Base-by-base conservation (phyloP, 2,329 filamentous ascomycete genomes). In the Albifimbria verrucaria region DNA sequence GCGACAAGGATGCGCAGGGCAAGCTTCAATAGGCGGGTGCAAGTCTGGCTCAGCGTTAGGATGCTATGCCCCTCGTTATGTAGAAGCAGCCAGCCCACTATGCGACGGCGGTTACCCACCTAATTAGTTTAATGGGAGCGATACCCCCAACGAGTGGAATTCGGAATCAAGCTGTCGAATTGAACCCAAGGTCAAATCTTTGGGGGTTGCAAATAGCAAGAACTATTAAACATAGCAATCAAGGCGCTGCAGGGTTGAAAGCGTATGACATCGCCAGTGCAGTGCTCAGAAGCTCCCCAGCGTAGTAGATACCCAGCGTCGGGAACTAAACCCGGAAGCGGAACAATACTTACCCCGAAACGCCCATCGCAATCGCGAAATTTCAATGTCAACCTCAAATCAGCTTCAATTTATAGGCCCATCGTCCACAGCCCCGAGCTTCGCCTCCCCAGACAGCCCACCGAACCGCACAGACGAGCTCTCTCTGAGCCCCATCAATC, bases 321-420 rank as follows among this genome's bases (percentile, higher is more conserved):
- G 17, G n/a, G 47, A 49, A 10, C 20, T 20, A 32, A 39, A n/a
- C 32, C 32, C 65, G 63, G 66, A 62, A 59, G 58, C 68, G 68
- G 68, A 71, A 69, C 61, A 68, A 66, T 57, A 50, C 60, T 47
- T 36, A 21, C 53, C 41, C 60, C 60, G 56, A 60, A 26, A 12
- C 18, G 11, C 32, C 32, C 32, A 39, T 39, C 32, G 32, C 32
- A 39, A 17, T 44, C 43, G 42, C 48, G 45, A 61, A 61, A 57
- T 58, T 58, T 58, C 53, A 59, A 25, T 26, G 22, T 44, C 42
- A n/a, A 36, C 28, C 10, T 10, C 20, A 21, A 17, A 23, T 9
- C 54, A 53, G 52, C n/a, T n/a, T n/a, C n/a, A n/a, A n/a, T n/a
- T n/a, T n/a, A n/a, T n/a, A n/a, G n/a, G n/a, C 22, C 44, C 48